Conservation (phyloP, 192 early-diverging fungal genomes). For the Gaertneriomyces sp. region DNA sequence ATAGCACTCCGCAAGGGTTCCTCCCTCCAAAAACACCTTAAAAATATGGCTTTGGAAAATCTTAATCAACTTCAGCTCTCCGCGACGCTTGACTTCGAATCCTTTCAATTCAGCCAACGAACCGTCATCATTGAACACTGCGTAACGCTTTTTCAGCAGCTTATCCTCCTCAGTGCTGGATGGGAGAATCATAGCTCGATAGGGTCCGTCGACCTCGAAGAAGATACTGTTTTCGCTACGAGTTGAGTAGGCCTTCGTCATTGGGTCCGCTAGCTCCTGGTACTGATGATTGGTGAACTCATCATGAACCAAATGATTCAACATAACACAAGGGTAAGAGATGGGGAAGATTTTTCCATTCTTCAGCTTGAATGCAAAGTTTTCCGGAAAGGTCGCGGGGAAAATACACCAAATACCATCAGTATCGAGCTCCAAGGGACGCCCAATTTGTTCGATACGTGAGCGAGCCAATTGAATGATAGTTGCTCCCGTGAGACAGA, state of each 20-base stretch:
- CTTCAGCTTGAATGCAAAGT: conserved; percentile 79
- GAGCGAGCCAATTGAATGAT: conserved; percentile 96
- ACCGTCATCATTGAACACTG: conserved; percentile 95
- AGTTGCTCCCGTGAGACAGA: conserved; percentile 91
- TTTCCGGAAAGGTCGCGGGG: conserved; percentile 88
- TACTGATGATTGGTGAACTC: conserved; percentile 98
- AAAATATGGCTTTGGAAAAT: conserved; percentile 96
- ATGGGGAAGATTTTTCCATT: conserved; percentile 78
- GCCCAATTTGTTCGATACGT: conserved; percentile 87
- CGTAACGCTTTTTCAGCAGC: conserved; percentile 96
- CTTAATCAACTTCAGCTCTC: conserved; percentile 97
- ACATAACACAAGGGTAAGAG: conserved; percentile 96
- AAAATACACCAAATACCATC: conserved; percentile 99
- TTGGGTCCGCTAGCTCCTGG: conserved; percentile 60
- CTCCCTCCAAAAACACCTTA: conserved; percentile 86
- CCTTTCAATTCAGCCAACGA: conserved; percentile 95
- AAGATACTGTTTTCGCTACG: conserved; percentile 95
- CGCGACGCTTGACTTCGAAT: conserved; percentile 97
- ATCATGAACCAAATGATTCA: conserved; percentile 94
- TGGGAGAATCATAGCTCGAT: conserved; percentile 96
- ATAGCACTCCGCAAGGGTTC: conserved; percentile 84
- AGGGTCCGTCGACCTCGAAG: conserved; percentile 98
- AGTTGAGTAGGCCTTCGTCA: conserved; percentile 58
- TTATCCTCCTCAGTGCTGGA: conserved; percentile 93
- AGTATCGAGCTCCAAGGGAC: conserved; percentile 95